A percentile compares a stretch with the other conserved stretches of the same genome.
Conservation (phyloP, 1,139 yeast genomes). For the Suhomyces taliae region DNA sequence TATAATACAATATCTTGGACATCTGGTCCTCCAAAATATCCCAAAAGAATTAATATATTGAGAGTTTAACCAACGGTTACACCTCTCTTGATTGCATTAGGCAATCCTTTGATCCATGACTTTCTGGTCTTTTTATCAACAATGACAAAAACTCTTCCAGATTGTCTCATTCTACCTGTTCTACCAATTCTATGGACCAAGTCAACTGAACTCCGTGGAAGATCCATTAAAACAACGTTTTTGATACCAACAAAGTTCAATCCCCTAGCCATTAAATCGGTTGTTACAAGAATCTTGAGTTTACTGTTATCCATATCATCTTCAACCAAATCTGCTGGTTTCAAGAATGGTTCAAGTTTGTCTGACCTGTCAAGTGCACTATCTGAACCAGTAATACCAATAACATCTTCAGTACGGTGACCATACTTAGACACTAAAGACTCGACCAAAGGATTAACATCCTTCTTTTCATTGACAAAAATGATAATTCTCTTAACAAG, state of each 20-base stretch:
- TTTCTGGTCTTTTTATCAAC: conserved; percentile 63
- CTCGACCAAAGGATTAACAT: conserved; percentile 58
- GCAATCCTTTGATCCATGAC: conserved; percentile 83
- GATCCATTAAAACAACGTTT: conserved; percentile 80
- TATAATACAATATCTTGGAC: conserved; percentile 3
- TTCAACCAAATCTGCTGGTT: conserved; percentile 50
- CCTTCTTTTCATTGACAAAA: conserved; percentile 76
- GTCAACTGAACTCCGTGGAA: conserved; percentile 83
- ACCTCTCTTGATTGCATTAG: conserved; percentile 64
- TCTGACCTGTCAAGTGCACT: conserved; percentile 55
- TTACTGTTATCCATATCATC: conserved; percentile 28
- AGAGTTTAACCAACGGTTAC: conserved; percentile 33
- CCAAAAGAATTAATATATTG: not conserved
- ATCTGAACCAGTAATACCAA: conserved; percentile 68
- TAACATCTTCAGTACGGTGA: conserved; percentile 46
- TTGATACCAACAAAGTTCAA: conserved; percentile 80
- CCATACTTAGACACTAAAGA: conserved; percentile 54
- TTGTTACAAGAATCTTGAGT: conserved; percentile 73
- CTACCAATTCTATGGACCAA: conserved; percentile 90
- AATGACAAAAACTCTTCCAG: conserved; percentile 83
- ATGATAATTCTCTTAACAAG: conserved; percentile 78
- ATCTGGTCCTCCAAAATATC: not conserved
- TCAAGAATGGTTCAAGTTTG: conserved; percentile 60
- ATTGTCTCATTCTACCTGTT: conserved; percentile 88
- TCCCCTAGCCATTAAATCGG: conserved; percentile 90